phyloP scores from a whole-genome alignment of 257 asterid species.

The Gentiana macrophylla region DNA sequence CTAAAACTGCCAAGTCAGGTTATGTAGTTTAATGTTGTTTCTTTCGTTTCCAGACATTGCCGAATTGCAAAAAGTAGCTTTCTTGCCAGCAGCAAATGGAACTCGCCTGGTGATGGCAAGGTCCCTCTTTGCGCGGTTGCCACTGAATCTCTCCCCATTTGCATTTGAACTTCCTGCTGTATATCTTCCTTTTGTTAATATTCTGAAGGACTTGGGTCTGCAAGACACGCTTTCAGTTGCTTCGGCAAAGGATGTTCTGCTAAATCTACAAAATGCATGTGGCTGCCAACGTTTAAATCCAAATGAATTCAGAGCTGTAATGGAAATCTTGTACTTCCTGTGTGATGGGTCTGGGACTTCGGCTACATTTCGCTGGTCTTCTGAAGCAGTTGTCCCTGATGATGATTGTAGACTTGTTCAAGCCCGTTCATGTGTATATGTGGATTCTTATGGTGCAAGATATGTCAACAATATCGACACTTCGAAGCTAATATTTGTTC shows the following conservation, averaged over 20 bases:
- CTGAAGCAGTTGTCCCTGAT: constrained; percentile 81
- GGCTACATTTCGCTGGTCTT: constrained; percentile 49
- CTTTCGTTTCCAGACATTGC: constrained; percentile 41
- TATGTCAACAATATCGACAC: constrained; percentile 62
- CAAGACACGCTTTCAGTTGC: constrained; percentile 62
- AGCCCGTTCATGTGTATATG: constrained; percentile 69
- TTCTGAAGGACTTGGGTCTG: constrained; percentile 76
- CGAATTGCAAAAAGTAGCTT: constrained; percentile 71
- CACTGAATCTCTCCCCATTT: constrained; percentile 83
- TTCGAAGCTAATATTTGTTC: constrained; percentile 81
- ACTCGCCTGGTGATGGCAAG: constrained; percentile 86
- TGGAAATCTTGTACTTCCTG: constrained; percentile 60
- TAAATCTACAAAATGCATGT: constrained; percentile 69
- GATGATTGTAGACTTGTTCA: constrained; percentile 91
- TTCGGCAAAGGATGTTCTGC: constrained; percentile 75
- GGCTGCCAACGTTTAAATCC: constrained; percentile 91
- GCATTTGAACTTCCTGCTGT: constrained; percentile 85
- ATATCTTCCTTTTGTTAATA: constrained; percentile 73
- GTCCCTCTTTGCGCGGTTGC: constrained; percentile 81
- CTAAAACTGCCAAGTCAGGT: no score
- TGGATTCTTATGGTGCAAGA: constrained; percentile 70
- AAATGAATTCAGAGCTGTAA: constrained; percentile 86
- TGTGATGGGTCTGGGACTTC: constrained; percentile 46
- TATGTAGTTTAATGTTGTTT: not conserved
- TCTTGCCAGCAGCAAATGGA: constrained; percentile 92